Conservation (phyloP, 768 basidiomycete species). For the Cystobasidium onofrii region DNA sequence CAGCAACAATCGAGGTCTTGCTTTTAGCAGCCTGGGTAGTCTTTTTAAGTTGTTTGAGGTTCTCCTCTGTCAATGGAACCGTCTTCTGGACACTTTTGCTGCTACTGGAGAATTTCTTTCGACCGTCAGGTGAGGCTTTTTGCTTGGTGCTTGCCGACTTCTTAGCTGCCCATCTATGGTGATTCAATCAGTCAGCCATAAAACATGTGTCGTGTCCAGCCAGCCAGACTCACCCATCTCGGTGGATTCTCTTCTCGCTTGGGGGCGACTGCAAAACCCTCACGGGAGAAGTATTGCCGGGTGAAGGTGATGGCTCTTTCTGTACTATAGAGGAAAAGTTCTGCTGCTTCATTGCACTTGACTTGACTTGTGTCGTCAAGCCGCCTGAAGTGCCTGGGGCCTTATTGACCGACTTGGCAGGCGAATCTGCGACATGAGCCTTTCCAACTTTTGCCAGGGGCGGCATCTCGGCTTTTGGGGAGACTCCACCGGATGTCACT, state of each 20-base stretch:
- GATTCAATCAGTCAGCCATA: neutral
- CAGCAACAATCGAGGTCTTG: neutral
- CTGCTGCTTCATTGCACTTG: neutral
- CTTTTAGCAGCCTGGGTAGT: neutral
- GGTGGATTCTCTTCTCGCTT: neutral
- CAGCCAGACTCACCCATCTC: neutral
- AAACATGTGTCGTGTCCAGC: too few species aligned
- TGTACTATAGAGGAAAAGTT: neutral
- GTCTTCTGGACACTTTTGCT: neutral
- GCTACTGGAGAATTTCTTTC: neutral
- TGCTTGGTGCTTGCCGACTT: neutral
- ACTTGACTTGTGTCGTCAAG: too few species aligned
- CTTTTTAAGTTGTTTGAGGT: neutral
- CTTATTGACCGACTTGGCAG: neutral
- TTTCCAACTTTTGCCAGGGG: neutral
- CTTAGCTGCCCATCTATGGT: neutral
- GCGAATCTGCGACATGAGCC: neutral
- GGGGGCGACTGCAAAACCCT: neutral
- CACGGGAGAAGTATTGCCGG: neutral
- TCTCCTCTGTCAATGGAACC: neutral
- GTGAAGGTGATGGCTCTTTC: neutral
- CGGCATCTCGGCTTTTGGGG: neutral
- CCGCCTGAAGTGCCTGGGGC: too few species aligned
- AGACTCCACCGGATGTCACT: neutral
- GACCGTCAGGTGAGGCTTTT: neutral